Percentiles rank a stretch among this genome's conserved stretches.
Conservation (phyloP, 2,329 filamentous ascomycete genomes). For the Cercospora zeina region DNA sequence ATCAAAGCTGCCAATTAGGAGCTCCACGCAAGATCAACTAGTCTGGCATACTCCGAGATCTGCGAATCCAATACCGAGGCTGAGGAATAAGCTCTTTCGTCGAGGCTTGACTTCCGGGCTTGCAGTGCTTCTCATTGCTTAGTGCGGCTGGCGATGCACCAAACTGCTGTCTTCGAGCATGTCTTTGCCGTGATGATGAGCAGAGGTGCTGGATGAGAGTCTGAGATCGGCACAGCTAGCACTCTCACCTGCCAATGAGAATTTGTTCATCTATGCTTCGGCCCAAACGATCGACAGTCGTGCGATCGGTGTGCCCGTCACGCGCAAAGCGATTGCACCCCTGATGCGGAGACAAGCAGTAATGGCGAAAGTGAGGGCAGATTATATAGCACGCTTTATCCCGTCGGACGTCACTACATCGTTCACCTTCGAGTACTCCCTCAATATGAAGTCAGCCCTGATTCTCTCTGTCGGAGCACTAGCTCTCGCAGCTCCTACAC, state of each 20-base stretch:
- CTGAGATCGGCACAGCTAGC: background rate
- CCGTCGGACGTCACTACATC: background rate
- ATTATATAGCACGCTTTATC: background rate
- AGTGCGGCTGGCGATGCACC: background rate
- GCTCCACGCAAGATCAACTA: background rate
- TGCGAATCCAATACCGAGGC: background rate
- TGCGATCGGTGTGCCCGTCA: background rate
- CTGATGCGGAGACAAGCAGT: background rate
- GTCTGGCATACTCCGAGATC: constrained; percentile 10
- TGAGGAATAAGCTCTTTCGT: constrained; percentile 1
- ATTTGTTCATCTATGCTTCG: background rate
- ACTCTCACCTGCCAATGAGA: no score
- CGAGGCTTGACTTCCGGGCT: constrained; percentile 7
- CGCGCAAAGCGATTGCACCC: constrained; percentile 3
- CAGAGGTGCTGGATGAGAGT: background rate
- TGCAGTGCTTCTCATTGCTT: constrained; percentile 10
- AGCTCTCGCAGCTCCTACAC: constrained; percentile 28
- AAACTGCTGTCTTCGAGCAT: background rate
- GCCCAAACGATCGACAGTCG: background rate
- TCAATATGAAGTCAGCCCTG: constrained; percentile 25
- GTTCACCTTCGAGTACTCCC: background rate
- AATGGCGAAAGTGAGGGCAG: background rate
- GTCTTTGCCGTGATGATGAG: background rate
- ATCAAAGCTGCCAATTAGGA: background rate
- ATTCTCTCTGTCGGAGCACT: constrained; percentile 26